Evolutionary conservation across 192 early-diverging fungal genomes (phyloP), one percentile per base, ranked within the genome.

Genomic region (Backusella macrospora): DNA sequence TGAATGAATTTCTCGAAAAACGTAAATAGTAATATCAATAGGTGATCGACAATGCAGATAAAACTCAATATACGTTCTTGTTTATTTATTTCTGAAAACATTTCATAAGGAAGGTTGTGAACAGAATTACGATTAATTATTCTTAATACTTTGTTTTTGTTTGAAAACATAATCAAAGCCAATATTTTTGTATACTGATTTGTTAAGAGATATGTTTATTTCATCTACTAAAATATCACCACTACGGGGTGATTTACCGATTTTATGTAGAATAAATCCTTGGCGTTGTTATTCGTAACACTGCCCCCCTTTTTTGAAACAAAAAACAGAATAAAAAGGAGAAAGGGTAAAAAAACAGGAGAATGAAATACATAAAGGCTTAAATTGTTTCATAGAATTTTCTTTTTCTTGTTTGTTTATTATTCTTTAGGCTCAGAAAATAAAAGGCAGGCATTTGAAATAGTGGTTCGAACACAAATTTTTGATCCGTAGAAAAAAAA

Each of bases 231-330:
- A 59, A 59, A 59, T 59, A 59, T 13, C 52, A 23, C 52, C 9
- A 21, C 9, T 34, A 59, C 52, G 52, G 52, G 26, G 52, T 59
- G 52, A 59, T 59, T 59, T 26, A 59, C 52, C 52, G 52, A 59
- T 59, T 59, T 26, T 59, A 26, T 3, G 52, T 59, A 23, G 23
- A 59, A 59, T 59, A 23, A 26, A 23, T 59, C 52, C 52, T 59
- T 59, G 52, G 52, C 52, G 21, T n/a, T 59, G 26, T 18, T 26
- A 59, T 12, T 59, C 21, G 52, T 59, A 59, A 59, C 52, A 59
- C 52, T 59, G 26, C 13, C 52, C 52, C 52, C 26, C 16, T 10
- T 59, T 59, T 59, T 59, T 59, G 52, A 59, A 59, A 59, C 52
- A 26, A 59, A 59, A 59, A 26, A 18, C 29, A 34, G 2, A 34